These are phyloP conservation scores for Leccinellum rugosiceps DNA, from an alignment of 768 basidiomycete genomes.

Conservation along the genomic window DNA sequence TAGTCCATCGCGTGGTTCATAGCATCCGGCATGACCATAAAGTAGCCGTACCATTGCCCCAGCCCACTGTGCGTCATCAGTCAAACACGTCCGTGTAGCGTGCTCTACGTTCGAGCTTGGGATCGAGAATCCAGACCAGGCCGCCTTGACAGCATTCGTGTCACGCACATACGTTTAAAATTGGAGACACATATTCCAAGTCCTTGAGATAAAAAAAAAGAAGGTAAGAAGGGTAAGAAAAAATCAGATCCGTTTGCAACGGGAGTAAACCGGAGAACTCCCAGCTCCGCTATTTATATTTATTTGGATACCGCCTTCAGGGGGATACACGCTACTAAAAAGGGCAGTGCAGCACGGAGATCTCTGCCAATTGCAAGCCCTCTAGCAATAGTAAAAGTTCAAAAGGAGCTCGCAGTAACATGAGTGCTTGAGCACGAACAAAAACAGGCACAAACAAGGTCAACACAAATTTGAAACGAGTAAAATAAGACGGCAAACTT, in stretches of 20 bases:
- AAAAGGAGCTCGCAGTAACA: background rate
- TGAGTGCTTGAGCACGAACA: too few relatives aligned
- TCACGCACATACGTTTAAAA: background rate
- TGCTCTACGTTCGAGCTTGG: background rate
- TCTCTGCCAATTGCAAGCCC: background rate
- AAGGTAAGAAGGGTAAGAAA: background rate
- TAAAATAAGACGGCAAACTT: background rate
- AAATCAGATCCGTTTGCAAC: background rate
- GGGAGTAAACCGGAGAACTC: background rate
- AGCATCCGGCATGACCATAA: background rate
- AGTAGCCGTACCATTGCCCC: background rate
- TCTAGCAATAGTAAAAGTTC: background rate
- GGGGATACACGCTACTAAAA: background rate
- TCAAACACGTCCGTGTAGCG: background rate
- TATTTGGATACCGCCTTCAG: background rate
- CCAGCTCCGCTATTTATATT: background rate
- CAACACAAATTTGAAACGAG: background rate
- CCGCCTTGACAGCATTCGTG: background rate
- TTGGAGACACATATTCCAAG: background rate
- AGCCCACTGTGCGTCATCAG: background rate
- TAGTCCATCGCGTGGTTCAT: background rate
- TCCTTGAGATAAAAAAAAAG: background rate
- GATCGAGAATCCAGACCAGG: background rate
- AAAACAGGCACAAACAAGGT: background rate
- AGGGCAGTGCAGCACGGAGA: background rate